These are phyloP conservation scores for Salix suchowensis DNA, from an alignment of 345 rosid genomes.

Conservation along the genomic window DNA sequence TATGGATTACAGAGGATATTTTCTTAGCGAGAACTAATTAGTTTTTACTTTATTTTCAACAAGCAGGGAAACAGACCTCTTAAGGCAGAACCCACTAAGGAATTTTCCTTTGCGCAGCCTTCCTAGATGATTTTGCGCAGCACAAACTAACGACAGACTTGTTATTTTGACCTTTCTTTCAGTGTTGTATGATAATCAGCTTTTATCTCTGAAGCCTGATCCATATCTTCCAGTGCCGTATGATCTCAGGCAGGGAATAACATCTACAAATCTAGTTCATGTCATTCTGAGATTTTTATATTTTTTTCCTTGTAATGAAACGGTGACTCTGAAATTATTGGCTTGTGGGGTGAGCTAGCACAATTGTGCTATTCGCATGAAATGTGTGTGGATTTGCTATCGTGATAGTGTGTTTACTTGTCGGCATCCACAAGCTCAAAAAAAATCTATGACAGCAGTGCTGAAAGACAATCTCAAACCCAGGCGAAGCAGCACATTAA, in stretches of 20 bases:
- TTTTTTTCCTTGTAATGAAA: not conserved
- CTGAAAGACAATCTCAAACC: too few relatives aligned
- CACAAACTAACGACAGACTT: too few relatives aligned
- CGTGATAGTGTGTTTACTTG: not conserved
- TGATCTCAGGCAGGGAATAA: not conserved
- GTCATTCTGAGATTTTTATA: not conserved
- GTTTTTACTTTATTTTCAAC: not conserved
- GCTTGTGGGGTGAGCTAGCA: not conserved
- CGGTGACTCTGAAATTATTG: not conserved
- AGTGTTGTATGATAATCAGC: slow-evolving; percentile 24
- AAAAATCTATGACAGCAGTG: too few relatives aligned
- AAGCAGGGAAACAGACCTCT: slow-evolving; percentile 67
- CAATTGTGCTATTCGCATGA: not conserved
- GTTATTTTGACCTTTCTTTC: not conserved
- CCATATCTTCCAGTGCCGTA: not conserved
- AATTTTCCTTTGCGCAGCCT: slow-evolving; percentile 70
- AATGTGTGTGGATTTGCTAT: not conserved
- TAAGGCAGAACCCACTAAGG: slow-evolving; percentile 75
- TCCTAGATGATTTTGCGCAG: slow-evolving; percentile 45
- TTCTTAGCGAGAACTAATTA: not conserved
- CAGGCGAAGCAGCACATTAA: not conserved
- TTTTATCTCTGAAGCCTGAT: slow-evolving; percentile 47
- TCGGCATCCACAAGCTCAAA: not conserved
- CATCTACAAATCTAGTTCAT: not conserved
- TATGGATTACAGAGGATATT: not conserved